A percentile compares a stretch with the other conserved stretches of the same genome.
phyloP scores from a whole-genome alignment of 805 yeast species.

The Wickerhamiella lipophila region DNA sequence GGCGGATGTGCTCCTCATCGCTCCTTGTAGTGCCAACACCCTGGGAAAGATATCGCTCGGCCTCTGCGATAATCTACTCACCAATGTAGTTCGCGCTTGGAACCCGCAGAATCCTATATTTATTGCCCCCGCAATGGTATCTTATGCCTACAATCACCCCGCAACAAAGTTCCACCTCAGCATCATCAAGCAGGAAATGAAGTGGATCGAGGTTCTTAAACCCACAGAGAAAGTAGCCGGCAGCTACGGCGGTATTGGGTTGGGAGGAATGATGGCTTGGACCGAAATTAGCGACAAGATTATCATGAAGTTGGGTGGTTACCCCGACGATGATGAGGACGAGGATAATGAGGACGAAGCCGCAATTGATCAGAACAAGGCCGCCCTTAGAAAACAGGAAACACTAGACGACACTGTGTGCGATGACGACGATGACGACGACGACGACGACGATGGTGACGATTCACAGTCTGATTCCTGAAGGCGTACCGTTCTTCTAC shows the following conservation, averaged over 20 bases:
- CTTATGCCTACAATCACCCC: constrained; percentile 79
- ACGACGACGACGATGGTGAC: constrained; percentile 32
- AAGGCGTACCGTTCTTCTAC: no score
- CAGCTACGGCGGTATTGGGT: constrained; percentile 92
- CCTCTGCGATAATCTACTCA: constrained; percentile 79
- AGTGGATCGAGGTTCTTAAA: constrained; percentile 84
- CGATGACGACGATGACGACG: constrained; percentile 23
- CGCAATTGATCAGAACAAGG: constrained; percentile 27
- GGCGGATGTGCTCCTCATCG: constrained; percentile 88
- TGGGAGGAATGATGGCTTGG: constrained; percentile 99
- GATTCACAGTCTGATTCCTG: no score
- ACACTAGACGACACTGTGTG: constrained; percentile 26
- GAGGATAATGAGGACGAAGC: constrained; percentile 37
- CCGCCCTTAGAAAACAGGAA: constrained; percentile 18
- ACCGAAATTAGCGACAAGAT: constrained; percentile 81
- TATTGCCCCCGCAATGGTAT: constrained; percentile 92
- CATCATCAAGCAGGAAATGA: constrained; percentile 76
- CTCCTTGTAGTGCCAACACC: constrained; percentile 92
- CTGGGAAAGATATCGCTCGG: constrained; percentile 82
- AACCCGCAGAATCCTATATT: constrained; percentile 80
- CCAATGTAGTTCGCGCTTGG: constrained; percentile 91
- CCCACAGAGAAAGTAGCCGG: constrained; percentile 92
- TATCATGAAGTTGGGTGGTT: constrained; percentile 54
- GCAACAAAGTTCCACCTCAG: constrained; percentile 74
- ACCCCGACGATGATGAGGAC: constrained; percentile 44